These are phyloP conservation scores for Phytophthora idaei DNA, from an alignment of 352 stramenopile genomes.

Conservation along the genomic window DNA sequence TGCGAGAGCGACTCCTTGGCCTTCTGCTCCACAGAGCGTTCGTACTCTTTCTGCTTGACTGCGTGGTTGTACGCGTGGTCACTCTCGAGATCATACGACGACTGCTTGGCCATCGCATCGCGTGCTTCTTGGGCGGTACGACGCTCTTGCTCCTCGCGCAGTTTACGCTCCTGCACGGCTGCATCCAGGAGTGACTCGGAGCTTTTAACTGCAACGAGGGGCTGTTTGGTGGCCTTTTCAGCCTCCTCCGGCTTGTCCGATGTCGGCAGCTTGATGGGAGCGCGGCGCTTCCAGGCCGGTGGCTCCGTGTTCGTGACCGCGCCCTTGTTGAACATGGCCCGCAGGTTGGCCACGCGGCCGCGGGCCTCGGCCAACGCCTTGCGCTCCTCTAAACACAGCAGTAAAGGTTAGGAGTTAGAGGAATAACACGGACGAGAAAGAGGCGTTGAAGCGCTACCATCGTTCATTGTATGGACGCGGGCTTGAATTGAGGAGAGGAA, in stretches of 20 bases:
- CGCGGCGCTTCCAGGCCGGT: conserved; percentile 21
- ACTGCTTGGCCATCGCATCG: conserved; percentile 43
- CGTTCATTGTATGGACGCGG: conserved; percentile 16
- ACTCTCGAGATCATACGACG: conserved; percentile 41
- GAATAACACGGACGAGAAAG: neutral
- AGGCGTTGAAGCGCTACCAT: neutral
- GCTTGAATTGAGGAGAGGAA: conserved; percentile 8
- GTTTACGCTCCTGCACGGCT: conserved; percentile 50
- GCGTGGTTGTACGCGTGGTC: conserved; percentile 49
- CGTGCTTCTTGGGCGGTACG: conserved; percentile 41
- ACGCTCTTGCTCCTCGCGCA: conserved; percentile 46
- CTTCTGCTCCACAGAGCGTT: conserved; percentile 28
- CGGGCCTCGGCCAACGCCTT: conserved; percentile 53
- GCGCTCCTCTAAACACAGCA: conserved; percentile 41
- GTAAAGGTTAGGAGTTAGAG: neutral
- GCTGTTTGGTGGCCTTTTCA: conserved; percentile 7
- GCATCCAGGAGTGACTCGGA: conserved; percentile 57
- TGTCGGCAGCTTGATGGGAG: conserved; percentile 25
- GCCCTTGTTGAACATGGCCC: conserved; percentile 75
- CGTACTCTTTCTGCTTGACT: conserved; percentile 42
- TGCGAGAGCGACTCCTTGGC: conserved; percentile 40
- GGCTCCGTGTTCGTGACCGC: conserved; percentile 27
- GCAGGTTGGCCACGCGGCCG: conserved; percentile 63
- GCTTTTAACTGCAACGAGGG: conserved; percentile 37
- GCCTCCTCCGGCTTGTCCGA: conserved; percentile 41